These are phyloP conservation scores for Xylaria longipes DNA, from an alignment of 495 filamentous ascomycete species.

Conservation along the genomic window DNA sequence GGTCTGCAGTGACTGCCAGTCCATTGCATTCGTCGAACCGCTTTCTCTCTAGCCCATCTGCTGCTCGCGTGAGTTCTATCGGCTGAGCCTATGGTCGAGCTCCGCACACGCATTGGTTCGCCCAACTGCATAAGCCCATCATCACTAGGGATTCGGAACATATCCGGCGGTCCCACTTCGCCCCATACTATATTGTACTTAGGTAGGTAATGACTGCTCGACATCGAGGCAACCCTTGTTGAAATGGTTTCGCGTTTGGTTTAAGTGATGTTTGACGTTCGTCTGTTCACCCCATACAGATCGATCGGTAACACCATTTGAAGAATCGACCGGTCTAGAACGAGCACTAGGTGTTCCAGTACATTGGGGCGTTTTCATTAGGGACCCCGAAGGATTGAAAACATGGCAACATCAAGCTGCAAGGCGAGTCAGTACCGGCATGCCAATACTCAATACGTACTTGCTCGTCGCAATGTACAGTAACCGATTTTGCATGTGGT, in stretches of 20 bases:
- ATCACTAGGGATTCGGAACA: neutral
- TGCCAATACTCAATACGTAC: neutral
- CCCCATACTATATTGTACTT: too few relatives aligned
- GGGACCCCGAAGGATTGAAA: neutral
- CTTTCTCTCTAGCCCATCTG: neutral
- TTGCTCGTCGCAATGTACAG: neutral
- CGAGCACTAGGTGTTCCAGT: neutral
- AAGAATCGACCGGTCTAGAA: neutral
- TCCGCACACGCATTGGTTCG: neutral
- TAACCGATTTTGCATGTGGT: neutral
- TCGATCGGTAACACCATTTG: neutral
- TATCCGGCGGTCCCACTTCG: neutral
- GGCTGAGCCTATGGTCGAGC: neutral
- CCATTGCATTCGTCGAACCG: neutral
- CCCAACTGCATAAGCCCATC: neutral
- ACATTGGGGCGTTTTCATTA: neutral
- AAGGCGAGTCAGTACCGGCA: neutral
- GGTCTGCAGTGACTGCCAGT: neutral
- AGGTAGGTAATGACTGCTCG: neutral
- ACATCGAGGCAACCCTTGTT: neutral
- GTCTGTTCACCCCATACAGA: neutral
- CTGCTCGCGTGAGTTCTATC: neutral
- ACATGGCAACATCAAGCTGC: neutral
- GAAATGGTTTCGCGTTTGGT: neutral
- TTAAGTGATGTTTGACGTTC: neutral